A percentile compares a stretch with the other conserved stretches of the same genome.
These are phyloP conservation scores for Arabidopsis lyrata DNA, from an alignment of 441 rosid species.

Conservation along the genomic window DNA sequence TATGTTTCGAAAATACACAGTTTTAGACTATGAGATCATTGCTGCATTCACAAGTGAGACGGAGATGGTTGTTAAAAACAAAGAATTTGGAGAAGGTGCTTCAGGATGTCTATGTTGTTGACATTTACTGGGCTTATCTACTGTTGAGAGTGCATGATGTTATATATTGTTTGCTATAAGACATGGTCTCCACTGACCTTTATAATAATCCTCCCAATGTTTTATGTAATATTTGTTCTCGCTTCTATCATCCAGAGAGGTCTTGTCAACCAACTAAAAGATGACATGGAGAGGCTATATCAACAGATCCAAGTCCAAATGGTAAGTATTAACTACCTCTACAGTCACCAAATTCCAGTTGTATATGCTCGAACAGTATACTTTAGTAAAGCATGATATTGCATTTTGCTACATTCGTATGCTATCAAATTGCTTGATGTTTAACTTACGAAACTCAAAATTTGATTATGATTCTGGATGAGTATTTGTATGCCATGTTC, in stretches of 20 bases:
- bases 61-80: slow-evolving; percentile 14
- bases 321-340: slow-evolving; percentile 57
- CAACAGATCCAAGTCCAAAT: slow-evolving; percentile 82
- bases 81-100: slow-evolving; percentile 14
- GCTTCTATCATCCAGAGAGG: slow-evolving; percentile 65
- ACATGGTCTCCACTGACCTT: slow-evolving; percentile 14
- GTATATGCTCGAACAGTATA: slow-evolving; percentile 12
- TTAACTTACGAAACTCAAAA: not conserved
- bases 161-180: slow-evolving; percentile 28
- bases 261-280: slow-evolving; percentile 89
- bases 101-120: slow-evolving; percentile 21
- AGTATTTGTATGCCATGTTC: slow-evolving; percentile 25
- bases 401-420: slow-evolving; percentile 15
- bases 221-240: slow-evolving; percentile 31
- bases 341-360: slow-evolving; percentile 10
- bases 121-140: slow-evolving; percentile 19
- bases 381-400: slow-evolving; percentile 24
- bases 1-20: not conserved
- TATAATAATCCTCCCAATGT: not conserved
- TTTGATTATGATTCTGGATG: slow-evolving; percentile 26
- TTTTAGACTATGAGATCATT: slow-evolving; percentile 17
- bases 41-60: slow-evolving; percentile 31
- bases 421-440: slow-evolving; percentile 19
- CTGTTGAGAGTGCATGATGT: slow-evolving; percentile 28
- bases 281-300: slow-evolving; percentile 82